Conservation (phyloP, 176 grass and related monocot species). For the Eremochloa ophiuroides region DNA sequence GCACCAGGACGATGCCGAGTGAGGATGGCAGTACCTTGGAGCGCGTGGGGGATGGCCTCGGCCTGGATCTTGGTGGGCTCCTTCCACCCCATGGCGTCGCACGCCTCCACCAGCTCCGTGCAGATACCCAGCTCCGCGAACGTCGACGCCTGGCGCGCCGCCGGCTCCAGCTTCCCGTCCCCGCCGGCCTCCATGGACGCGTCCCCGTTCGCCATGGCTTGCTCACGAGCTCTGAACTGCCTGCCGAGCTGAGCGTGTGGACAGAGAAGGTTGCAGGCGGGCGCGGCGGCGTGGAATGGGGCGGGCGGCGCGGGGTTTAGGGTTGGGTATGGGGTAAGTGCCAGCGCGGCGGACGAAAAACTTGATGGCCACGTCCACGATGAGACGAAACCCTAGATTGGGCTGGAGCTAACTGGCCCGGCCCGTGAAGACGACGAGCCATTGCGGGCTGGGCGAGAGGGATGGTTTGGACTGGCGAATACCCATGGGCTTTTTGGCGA, state of each 20-base stretch:
- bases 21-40: conserved; percentile 30
- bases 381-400: background rate
- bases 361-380: background rate
- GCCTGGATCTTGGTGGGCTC: conserved; percentile 52
- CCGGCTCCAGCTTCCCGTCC: conserved; percentile 8
- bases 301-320: background rate
- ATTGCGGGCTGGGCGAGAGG: too few relatives aligned
- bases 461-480: too few relatives aligned
- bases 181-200: background rate
- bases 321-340: background rate
- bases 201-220: conserved; percentile 21
- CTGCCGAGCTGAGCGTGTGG: background rate
- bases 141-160: conserved; percentile 11
- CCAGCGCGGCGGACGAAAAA: background rate
- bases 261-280: background rate
- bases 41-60: conserved; percentile 50
- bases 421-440: background rate
- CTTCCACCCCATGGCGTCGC: conserved; percentile 56
- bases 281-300: background rate
- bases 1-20: background rate
- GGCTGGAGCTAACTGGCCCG: background rate
- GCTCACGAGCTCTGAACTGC: background rate
- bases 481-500: background rate
- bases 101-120: conserved; percentile 50
- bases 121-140: conserved; percentile 56